These are phyloP conservation scores for Linnemannia zychae DNA, from an alignment of 192 early-diverging fungal species.

Conservation along the genomic window DNA sequence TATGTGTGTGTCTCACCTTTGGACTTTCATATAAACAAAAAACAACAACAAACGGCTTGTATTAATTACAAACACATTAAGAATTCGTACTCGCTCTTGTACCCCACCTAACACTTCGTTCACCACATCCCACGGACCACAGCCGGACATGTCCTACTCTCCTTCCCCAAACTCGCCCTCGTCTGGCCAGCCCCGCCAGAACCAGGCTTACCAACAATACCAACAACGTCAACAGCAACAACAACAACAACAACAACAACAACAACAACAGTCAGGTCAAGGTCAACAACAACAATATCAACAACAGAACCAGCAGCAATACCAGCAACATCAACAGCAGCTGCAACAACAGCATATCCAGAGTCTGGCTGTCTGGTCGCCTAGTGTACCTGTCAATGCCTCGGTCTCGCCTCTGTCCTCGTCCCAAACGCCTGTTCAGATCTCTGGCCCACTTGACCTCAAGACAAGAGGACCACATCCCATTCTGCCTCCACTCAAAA, in stretches of 20 bases:
- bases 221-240: slow-evolving; percentile 34
- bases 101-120: not conserved
- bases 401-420: slow-evolving; percentile 6
- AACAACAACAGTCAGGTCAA: slow-evolving; percentile 22
- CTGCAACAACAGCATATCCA: slow-evolving; percentile 30
- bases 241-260: slow-evolving; percentile 29
- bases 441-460: slow-evolving; percentile 50
- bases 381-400: slow-evolving; percentile 27
- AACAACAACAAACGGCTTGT: not conserved
- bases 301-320: slow-evolving; percentile 9
- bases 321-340: slow-evolving; percentile 18
- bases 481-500: slow-evolving; percentile 36
- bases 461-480: slow-evolving; percentile 31
- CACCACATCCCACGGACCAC: not conserved
- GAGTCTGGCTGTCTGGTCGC: slow-evolving; percentile 38
- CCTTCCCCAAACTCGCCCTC: not conserved
- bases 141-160: not conserved
- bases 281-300: slow-evolving; percentile 30
- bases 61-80: not conserved
- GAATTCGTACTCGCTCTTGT: not conserved
- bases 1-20: no score
- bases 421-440: slow-evolving; percentile 10
- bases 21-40: no score
- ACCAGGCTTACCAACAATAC: slow-evolving; percentile 28
- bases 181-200: slow-evolving; percentile 6